Evolutionary conservation across 495 filamentous ascomycete genomes (phyloP).

Genomic region (Aspergillus mulundensis): DNA sequence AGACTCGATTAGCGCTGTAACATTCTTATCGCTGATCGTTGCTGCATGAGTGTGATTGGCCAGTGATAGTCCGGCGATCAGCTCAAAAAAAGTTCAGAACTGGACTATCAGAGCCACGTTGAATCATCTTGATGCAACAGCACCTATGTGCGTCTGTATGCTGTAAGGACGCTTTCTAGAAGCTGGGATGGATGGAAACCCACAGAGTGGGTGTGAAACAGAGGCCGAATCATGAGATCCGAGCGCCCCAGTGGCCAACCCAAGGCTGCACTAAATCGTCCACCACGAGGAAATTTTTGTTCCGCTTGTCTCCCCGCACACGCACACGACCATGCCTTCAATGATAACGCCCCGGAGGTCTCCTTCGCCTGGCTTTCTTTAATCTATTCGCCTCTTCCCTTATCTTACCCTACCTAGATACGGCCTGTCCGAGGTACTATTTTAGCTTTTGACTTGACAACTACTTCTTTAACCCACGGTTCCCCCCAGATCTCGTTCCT

Average conservation of each 20-base stretch:
- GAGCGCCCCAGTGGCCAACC: constrained; percentile 1
- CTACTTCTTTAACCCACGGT: constrained; percentile 1
- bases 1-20: constrained; percentile 15
- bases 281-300: constrained; percentile 7
- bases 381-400: constrained; percentile 1
- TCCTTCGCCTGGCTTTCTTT: not conserved
- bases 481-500: not conserved
- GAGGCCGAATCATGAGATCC: not conserved
- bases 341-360: constrained; percentile 4
- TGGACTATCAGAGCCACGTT: not conserved
- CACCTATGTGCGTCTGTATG: not conserved
- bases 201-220: not conserved
- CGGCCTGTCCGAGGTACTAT: not conserved
- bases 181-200: not conserved
- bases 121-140: not conserved
- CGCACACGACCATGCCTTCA: not conserved
- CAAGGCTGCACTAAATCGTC: not conserved
- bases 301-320: constrained; percentile 3
- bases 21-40: constrained; percentile 17
- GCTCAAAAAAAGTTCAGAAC: not conserved
- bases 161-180: not conserved
- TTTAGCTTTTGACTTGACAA: not conserved
- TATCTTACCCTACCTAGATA: not conserved
- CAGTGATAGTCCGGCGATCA: not conserved
- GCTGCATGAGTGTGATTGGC: not conserved